phyloP scores from a whole-genome alignment of 106 monocot genomes.

The Hemerocallis citrina region DNA sequence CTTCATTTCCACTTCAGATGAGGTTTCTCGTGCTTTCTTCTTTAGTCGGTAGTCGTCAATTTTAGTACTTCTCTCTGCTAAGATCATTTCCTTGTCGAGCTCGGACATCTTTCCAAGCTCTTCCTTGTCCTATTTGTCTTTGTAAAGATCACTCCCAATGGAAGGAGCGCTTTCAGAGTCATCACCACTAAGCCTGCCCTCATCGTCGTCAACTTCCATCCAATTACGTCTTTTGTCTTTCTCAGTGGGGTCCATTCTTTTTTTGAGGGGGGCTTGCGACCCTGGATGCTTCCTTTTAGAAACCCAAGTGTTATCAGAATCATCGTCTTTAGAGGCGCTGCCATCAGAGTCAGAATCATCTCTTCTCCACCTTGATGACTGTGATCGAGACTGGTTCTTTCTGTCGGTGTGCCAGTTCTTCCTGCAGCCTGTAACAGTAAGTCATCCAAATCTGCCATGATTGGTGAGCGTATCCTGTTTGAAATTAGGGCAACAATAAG shows the following conservation, averaged over 20 bases:
- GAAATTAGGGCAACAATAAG: too few relatives aligned
- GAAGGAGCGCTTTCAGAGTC: conserved; percentile 73
- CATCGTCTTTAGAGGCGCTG: conserved; percentile 45
- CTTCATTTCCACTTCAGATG: conserved; percentile 39
- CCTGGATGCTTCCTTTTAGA: conserved; percentile 29
- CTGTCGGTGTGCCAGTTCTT: conserved; percentile 43
- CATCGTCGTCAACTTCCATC: conserved; percentile 22
- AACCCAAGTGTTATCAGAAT: conserved; percentile 35
- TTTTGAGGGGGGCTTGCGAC: conserved; percentile 48
- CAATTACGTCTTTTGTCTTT: conserved; percentile 20
- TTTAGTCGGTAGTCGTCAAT: conserved; percentile 63
- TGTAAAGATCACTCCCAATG: conserved; percentile 83
- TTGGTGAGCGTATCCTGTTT: too few relatives aligned
- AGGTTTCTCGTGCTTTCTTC: conserved; percentile 57
- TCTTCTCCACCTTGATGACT: conserved; percentile 30
- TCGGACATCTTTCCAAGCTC: conserved; percentile 61
- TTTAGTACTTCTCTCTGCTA: conserved; percentile 56
- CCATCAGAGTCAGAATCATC: conserved; percentile 44
- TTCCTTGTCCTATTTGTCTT: conserved; percentile 78
- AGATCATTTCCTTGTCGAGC: conserved; percentile 77
- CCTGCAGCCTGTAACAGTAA: conserved; percentile 76
- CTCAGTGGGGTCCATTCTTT: conserved; percentile 46
- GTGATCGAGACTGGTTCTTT: conserved; percentile 22
- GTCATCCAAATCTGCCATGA: conserved; percentile 64
- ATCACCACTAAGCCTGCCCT: conserved; percentile 33